Base-by-base conservation (phyloP, 805 yeast species). In the Blastobotrys peoriensis region DNA sequence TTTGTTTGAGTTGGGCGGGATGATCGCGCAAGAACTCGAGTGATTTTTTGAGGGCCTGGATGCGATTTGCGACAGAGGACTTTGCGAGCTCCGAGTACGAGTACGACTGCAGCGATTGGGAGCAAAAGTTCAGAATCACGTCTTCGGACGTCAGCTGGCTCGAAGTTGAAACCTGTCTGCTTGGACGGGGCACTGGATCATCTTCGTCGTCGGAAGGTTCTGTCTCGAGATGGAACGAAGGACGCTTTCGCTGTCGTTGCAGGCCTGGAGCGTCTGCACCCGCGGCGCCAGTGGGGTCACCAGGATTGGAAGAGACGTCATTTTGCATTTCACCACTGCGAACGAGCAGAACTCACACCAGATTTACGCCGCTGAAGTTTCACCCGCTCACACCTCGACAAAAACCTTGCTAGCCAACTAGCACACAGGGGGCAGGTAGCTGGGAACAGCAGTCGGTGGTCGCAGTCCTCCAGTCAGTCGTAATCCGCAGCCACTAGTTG, bases 31-130 rank as follows among this genome's bases (percentile, higher is more conserved):
- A 65, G 35, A 86, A 82, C 59, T 86, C 87, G 43, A 86, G 63
- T 4, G 94, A 83, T 52, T 93, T 66, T 57, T 81, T 84, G 54
- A 86, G 67, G 13, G 85, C 88, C 44, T 80, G 80, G 48, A 86
- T 64, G 45, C 95, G 68, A 39, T 85, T 74, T 0, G 93, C 86
- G 45, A 86, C 63, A 1, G 94, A 82, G 58, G 84, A 83, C 6
- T 89, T 93, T 1, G 91, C 81, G 45, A 86, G 65, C 43, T 83
- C 85, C 2, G 93, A 86, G 60, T 86, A 86, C 0, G 95, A 85
- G 58, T 83, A 86, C 1, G 94, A 83, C 59, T 84, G 89, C 1
- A 93, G 77, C 9, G 93, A 83, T 53, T 83, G 88, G 20, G 79
- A 78, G 3, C 91, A 87, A 57, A 86, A 82, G 49, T 71, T 74